Evolutionary conservation across 306 rosid species (phyloP), one percentile per base, ranked within the genome.

Genomic region (Cucurbita moschata): DNA sequence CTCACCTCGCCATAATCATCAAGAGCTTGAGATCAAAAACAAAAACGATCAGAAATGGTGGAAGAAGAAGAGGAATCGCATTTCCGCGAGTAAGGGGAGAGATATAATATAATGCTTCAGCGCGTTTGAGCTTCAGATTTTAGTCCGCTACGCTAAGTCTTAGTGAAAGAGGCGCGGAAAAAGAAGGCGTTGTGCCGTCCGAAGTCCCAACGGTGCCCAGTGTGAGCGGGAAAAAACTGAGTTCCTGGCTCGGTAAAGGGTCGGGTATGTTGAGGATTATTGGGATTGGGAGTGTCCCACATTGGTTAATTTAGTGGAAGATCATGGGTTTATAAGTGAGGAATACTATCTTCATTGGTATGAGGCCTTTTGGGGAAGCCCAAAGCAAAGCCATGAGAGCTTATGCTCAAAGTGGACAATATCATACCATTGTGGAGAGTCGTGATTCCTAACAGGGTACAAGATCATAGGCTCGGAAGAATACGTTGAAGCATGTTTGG

Each of bases 211-310:
- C 71, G 42, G 78, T 38, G 75, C 14, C 1, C 4, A 68, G 77
- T 23, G 71, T 57, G 88, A 82, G 97, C 94, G 97, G 97, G 94
- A 92, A 92, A 92, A 78, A 78, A 72, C 60, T 75, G 69, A 42
- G 63, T 72, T 52, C 10, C 30, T 68, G 69, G 49, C 10, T 38
- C 47, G 72, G 78, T 75, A 63, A 72, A 78, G 85, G 74, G 55
- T 81, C 66, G 82, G 54, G 0, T n/a, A n/a, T n/a, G n/a, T n/a
- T n/a, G n/a, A n/a, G n/a, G n/a, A n/a, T n/a, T n/a, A n/a, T n/a
- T n/a, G n/a, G n/a, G n/a, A n/a, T n/a, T n/a, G n/a, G n/a, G n/a
- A n/a, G n/a, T n/a, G n/a, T n/a, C n/a, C n/a, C n/a, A n/a, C n/a
- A n/a, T n/a, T n/a, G n/a, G n/a, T n/a, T n/a, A n/a, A n/a, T n/a